These are phyloP conservation scores for Solanum paucissectum DNA, from an alignment of 257 asterid species.

Conservation along the genomic window DNA sequence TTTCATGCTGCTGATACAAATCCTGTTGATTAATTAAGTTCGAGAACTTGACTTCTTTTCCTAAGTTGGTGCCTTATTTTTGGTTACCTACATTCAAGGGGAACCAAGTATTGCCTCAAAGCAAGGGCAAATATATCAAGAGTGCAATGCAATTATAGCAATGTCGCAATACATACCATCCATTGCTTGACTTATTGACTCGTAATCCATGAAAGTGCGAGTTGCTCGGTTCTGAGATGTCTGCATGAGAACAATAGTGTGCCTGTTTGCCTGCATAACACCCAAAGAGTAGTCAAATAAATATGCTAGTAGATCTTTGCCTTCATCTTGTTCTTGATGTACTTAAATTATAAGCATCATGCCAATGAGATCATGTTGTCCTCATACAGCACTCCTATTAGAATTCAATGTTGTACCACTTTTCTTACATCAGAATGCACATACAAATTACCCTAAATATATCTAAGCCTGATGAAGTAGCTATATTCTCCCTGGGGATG, in stretches of 20 bases:
- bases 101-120: not conserved
- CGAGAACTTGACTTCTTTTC: not conserved
- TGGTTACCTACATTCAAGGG: not conserved
- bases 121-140: not conserved
- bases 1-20: not conserved
- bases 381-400: not conserved
- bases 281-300: slow-evolving; percentile 1
- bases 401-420: not conserved
- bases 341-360: not conserved
- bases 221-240: slow-evolving; percentile 67
- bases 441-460: not conserved
- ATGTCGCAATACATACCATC: slow-evolving; percentile 43
- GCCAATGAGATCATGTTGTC: not conserved
- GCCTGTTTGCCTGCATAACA: slow-evolving; percentile 69
- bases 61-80: not conserved
- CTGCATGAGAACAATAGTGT: slow-evolving; percentile 89
- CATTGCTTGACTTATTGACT: slow-evolving; percentile 77
- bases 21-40: not conserved
- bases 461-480: not conserved
- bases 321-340: not conserved
- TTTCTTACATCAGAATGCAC: not conserved
- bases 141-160: not conserved
- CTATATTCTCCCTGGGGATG: not conserved
- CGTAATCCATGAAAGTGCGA: slow-evolving; percentile 95
- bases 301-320: not conserved